phyloP scores from a whole-genome alignment of 2,329 filamentous ascomycete species.

The Aspergillus sp. region DNA sequence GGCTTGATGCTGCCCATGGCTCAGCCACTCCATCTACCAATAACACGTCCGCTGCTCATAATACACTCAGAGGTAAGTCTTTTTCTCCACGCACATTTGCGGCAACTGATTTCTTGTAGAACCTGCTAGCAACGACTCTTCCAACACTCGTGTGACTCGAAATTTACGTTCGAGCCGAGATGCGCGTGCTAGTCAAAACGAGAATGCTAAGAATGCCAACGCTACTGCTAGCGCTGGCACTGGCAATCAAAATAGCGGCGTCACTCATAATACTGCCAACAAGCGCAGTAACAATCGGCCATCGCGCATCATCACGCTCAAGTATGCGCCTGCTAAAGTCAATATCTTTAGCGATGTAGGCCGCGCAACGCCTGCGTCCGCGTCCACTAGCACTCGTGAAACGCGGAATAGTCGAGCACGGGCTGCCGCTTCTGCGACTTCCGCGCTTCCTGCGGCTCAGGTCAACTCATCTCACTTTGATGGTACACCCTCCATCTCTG shows the following conservation, averaged over 20 bases:
- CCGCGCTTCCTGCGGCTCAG: slow-evolving; percentile 10
- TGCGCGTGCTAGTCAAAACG: slow-evolving; percentile 26
- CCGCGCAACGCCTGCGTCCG: slow-evolving; percentile 12
- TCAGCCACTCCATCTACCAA: slow-evolving; percentile 23
- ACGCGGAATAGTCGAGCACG: slow-evolving; percentile 30
- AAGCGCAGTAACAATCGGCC: slow-evolving; percentile 22
- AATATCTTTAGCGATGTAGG: slow-evolving; percentile 20
- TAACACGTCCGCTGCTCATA: slow-evolving; percentile 24
- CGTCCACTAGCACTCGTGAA: slow-evolving; percentile 23
- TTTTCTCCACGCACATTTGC: not conserved
- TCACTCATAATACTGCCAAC: slow-evolving; percentile 11
- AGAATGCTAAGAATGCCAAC: slow-evolving; percentile 18
- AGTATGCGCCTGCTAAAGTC: slow-evolving; percentile 22
- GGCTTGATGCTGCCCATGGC: slow-evolving; percentile 32
- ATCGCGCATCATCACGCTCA: slow-evolving; percentile 31
- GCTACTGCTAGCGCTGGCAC: slow-evolving; percentile 8
- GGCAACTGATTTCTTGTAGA: slow-evolving; percentile 25
- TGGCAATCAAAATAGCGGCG: slow-evolving; percentile 19
- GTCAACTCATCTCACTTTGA: slow-evolving; percentile 16
- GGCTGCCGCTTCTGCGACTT: slow-evolving; percentile 16
- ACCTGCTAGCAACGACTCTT: slow-evolving; percentile 19
- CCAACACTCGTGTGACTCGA: slow-evolving; percentile 29
- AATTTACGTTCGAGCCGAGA: slow-evolving; percentile 30
- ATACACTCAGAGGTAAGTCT: slow-evolving; percentile 30
- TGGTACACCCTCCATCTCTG: slow-evolving; percentile 20